Conservation (phyloP, 345 rosid genomes). For the Pelargonium nanum region DNA sequence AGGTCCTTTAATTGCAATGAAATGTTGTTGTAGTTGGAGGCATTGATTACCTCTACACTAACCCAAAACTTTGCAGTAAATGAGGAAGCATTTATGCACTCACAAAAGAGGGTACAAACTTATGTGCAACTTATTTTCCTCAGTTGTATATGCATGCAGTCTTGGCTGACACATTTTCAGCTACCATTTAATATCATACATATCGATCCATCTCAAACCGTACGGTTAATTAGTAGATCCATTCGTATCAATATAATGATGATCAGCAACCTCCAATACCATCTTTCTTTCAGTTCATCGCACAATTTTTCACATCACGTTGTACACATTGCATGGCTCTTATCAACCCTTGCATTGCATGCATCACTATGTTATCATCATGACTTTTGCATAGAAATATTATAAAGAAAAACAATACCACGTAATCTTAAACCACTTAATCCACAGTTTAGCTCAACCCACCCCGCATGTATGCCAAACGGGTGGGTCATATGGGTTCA, state of each 20-base stretch:
- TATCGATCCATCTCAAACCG: neutral
- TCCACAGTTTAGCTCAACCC: no score
- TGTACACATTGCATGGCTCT: no score
- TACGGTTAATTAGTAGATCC: neutral
- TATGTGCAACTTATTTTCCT: neutral
- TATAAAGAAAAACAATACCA: no score
- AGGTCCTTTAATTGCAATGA: no score
- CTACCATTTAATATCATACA: neutral
- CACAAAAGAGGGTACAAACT: constrained; percentile 6
- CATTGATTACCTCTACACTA: neutral
- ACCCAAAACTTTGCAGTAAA: neutral
- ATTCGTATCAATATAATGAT: neutral
- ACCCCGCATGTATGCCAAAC: no score
- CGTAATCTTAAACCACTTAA: no score
- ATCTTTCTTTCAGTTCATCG: no score
- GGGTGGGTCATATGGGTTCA: no score
- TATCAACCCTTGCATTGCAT: no score
- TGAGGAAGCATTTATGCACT: constrained; percentile 3
- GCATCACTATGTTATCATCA: no score
- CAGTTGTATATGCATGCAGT: neutral
- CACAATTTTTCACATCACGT: no score
- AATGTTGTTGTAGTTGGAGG: neutral
- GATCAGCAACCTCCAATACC: neutral
- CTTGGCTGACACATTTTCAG: neutral
- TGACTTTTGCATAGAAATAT: no score